Evolutionary conservation across 805 yeast genomes (phyloP).

Genomic region (Wickerhamiella cacticola): DNA sequence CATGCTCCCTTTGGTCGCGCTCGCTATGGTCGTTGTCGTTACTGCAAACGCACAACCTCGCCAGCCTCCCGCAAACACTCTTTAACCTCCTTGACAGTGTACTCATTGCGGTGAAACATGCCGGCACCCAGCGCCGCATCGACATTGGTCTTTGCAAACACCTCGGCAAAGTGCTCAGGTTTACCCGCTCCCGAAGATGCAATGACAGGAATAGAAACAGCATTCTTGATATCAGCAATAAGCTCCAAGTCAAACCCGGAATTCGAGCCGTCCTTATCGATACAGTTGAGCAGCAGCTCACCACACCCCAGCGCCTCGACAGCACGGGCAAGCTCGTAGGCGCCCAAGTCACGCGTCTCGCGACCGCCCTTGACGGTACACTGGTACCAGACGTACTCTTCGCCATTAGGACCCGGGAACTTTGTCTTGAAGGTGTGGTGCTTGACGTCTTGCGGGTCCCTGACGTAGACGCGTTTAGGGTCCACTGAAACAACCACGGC

Average conservation of each 20-base stretch:
- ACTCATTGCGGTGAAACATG: constrained; percentile 92
- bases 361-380: constrained; percentile 97
- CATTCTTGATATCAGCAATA: constrained; percentile 59
- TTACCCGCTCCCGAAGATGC: constrained; percentile 97
- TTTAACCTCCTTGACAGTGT: constrained; percentile 76
- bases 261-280: constrained; percentile 94
- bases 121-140: constrained; percentile 99
- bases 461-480: constrained; percentile 79
- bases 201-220: constrained; percentile 82
- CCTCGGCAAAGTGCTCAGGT: constrained; percentile 84
- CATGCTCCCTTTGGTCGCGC: constrained; percentile 70
- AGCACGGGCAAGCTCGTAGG: constrained; percentile 74
- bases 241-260: constrained; percentile 87
- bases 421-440: constrained; percentile 55
- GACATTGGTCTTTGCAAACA: constrained; percentile 63
- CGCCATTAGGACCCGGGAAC: constrained; percentile 77
- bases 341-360: constrained; percentile 80
- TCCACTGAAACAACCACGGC: constrained; percentile 98
- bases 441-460: constrained; percentile 43
- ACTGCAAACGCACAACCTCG: constrained; percentile 47
- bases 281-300: constrained; percentile 82
- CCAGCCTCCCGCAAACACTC: constrained; percentile 45
- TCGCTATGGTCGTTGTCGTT: constrained; percentile 52
- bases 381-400: constrained; percentile 81
- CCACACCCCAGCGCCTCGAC: constrained; percentile 95